Evolutionary conservation across 495 filamentous ascomycete genomes (phyloP).

Genomic region (Saxophila tyrrhenica): DNA sequence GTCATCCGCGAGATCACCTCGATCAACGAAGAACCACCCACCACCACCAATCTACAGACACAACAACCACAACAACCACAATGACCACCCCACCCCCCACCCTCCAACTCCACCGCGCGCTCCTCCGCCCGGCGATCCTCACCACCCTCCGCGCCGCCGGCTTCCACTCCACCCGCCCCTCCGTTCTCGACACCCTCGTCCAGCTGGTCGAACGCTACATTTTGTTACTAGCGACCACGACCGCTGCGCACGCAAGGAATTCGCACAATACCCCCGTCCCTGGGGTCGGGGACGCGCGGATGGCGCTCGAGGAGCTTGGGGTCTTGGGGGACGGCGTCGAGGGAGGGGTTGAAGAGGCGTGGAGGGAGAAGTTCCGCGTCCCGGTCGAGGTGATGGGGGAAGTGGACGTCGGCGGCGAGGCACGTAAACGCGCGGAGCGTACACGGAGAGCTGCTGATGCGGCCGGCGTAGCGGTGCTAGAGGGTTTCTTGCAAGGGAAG

Average conservation of each 20-base stretch:
- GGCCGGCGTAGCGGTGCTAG: constrained; percentile 58
- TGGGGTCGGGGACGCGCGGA: constrained; percentile 63
- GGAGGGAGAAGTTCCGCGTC: constrained; percentile 29
- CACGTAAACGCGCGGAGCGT: constrained; percentile 19
- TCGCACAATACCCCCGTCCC: constrained; percentile 41
- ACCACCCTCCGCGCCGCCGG: constrained; percentile 80
- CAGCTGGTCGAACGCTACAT: constrained; percentile 68
- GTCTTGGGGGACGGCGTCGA: constrained; percentile 49
- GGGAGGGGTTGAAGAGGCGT: constrained; percentile 46
- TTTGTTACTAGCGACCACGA: constrained; percentile 50
- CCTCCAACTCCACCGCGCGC: constrained; percentile 65
- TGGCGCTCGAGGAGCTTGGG: constrained; percentile 68
- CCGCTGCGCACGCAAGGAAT: constrained; percentile 45
- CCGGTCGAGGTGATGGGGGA: constrained; percentile 25
- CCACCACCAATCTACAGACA: too few relatives aligned
- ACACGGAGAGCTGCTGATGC: constrained; percentile 53
- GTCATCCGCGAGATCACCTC: too few relatives aligned
- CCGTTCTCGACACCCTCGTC: constrained; percentile 65
- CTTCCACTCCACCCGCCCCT: constrained; percentile 62
- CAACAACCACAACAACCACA: background rate
- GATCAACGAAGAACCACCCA: too few relatives aligned
- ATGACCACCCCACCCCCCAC: constrained; percentile 17
- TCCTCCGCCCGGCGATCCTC: constrained; percentile 69
- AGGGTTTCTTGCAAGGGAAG: constrained; percentile 60
- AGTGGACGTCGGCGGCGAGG: background rate